Percentiles rank a stretch among this genome's conserved stretches.
Evolutionary conservation across 2,329 filamentous ascomycete species (phyloP).

Genomic region (Talaromyces sp.): DNA sequence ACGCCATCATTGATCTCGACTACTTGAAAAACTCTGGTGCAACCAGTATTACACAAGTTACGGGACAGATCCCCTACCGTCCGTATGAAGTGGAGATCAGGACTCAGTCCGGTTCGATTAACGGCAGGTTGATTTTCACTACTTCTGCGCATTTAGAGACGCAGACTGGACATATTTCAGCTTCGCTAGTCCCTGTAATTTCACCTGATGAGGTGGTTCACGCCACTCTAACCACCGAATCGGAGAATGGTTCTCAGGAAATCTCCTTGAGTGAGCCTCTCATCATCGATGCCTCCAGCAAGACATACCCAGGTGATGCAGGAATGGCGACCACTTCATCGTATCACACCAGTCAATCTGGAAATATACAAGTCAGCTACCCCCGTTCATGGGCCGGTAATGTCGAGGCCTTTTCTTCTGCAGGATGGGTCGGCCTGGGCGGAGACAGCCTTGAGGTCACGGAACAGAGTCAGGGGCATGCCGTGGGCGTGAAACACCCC

Average conservation of each 20-base stretch:
- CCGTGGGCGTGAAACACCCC: constrained; percentile 16
- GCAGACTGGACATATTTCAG: constrained; percentile 34
- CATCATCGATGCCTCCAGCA: constrained; percentile 4
- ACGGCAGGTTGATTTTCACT: constrained; percentile 45
- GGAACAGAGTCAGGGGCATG: constrained; percentile 11
- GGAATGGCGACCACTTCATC: constrained; percentile 5
- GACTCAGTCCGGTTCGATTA: constrained; percentile 25
- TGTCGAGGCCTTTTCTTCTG: constrained; percentile 21
- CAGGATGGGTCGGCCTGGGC: constrained; percentile 15
- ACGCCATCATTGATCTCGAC: constrained; percentile 3
- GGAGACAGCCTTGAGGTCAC: constrained; percentile 22
- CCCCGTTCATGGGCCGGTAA: constrained; percentile 28
- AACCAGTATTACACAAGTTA: background rate
- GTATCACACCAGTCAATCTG: constrained; percentile 20
- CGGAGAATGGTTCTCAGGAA: constrained; percentile 17
- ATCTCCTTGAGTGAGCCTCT: constrained; percentile 20
- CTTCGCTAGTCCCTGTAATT: background rate
- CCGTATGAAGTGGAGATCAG: constrained; percentile 27
- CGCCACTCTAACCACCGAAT: constrained; percentile 27
- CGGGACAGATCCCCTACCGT: constrained; percentile 15
- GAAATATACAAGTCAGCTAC: constrained; percentile 24
- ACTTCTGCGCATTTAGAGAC: constrained; percentile 45
- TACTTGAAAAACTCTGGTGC: background rate
- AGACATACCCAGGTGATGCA: background rate
- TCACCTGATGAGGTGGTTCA: constrained; percentile 14